Evolutionary conservation across 2,329 filamentous ascomycete genomes (phyloP).

Genomic region (Atkinsonella hypoxylon): DNA sequence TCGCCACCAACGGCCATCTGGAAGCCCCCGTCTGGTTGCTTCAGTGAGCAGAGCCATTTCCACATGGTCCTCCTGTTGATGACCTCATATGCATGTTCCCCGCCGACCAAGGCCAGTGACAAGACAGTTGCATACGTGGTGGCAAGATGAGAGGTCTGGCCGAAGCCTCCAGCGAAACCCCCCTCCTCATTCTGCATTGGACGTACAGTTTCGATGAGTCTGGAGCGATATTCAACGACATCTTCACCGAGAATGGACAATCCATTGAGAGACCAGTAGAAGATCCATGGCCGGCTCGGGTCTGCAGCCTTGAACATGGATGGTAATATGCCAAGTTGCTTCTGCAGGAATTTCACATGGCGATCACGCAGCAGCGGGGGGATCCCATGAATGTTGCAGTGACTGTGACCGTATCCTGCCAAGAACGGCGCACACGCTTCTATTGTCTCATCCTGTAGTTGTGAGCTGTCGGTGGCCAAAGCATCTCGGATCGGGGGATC

Average conservation of each 20-base stretch:
- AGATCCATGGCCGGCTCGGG: constrained; percentile 81
- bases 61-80: constrained; percentile 80
- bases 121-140: constrained; percentile 78
- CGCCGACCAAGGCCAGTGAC: constrained; percentile 66
- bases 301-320: constrained; percentile 62
- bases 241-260: constrained; percentile 70
- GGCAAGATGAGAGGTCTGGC: constrained; percentile 79
- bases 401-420: constrained; percentile 36
- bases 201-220: constrained; percentile 61
- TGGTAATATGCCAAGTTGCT: constrained; percentile 50
- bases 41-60: constrained; percentile 78
- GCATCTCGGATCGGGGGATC: constrained; percentile 52
- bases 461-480: constrained; percentile 56
- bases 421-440: constrained; percentile 59
- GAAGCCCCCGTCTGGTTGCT: constrained; percentile 84
- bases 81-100: constrained; percentile 57
- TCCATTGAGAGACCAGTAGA: constrained; percentile 82
- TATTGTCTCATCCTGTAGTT: constrained; percentile 56
- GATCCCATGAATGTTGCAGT: constrained; percentile 60
- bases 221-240: constrained; percentile 50
- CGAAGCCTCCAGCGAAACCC: constrained; percentile 88
- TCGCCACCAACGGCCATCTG: constrained; percentile 77
- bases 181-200: constrained; percentile 74
- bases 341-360: constrained; percentile 51
- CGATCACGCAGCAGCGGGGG: constrained; percentile 56